Conservation (phyloP, 805 yeast species). For the Metschnikowia cerradonensis region DNA sequence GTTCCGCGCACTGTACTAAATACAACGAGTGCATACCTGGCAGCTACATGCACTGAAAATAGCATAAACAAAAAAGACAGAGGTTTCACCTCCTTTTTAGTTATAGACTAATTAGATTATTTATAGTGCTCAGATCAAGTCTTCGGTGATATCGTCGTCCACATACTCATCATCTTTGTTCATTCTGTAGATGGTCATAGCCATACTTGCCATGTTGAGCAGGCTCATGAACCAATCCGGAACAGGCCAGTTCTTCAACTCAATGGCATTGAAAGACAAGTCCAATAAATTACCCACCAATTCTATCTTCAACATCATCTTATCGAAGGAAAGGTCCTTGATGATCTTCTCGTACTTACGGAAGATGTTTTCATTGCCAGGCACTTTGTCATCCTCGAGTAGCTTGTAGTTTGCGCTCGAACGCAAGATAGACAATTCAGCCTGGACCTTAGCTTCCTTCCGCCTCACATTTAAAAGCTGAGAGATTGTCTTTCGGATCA, state of each 20-base stretch:
- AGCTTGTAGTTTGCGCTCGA: constrained; percentile 20
- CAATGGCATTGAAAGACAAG: constrained; percentile 37
- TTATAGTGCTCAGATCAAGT: constrained; percentile 24
- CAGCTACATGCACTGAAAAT: background rate
- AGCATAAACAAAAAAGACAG: no score
- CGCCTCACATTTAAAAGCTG: constrained; percentile 39
- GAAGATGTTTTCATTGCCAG: constrained; percentile 22
- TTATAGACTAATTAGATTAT: background rate
- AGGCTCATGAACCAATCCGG: constrained; percentile 42
- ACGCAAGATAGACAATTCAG: constrained; percentile 32
- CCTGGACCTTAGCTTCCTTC: constrained; percentile 35
- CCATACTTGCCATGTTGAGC: constrained; percentile 41
- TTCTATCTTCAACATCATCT: constrained; percentile 38
- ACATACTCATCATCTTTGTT: constrained; percentile 44
- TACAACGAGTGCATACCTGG: background rate
- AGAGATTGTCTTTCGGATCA: constrained; percentile 39
- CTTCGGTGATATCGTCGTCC: constrained; percentile 42
- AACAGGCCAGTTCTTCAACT: constrained; percentile 30
- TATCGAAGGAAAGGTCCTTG: constrained; percentile 41
- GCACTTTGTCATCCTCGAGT: constrained; percentile 18
- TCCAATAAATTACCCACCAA: constrained; percentile 41
- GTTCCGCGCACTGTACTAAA: constrained; percentile 1
- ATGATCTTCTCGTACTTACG: constrained; percentile 37
- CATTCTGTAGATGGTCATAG: constrained; percentile 47
- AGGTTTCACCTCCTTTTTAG: background rate